Conservation (phyloP, 78 protist genomes). For the Dictyostelium brefeldianum region DNA sequence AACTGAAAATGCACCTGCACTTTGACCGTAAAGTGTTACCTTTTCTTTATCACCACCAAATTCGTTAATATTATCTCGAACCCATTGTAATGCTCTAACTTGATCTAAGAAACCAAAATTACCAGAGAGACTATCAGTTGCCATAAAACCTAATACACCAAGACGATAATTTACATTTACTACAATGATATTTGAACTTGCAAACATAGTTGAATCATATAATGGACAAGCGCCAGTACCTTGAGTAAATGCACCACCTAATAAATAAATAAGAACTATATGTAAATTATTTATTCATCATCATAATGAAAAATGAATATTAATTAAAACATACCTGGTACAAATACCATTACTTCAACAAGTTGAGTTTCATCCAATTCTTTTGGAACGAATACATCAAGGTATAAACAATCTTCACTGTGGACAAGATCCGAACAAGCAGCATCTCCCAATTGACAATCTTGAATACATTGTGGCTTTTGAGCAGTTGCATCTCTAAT, state of each 20-base stretch:
- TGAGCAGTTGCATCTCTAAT: background rate
- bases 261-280: too few species aligned
- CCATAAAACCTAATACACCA: slow-evolving; percentile 43
- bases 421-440: slow-evolving; percentile 26
- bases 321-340: too few species aligned
- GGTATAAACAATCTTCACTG: slow-evolving; percentile 83
- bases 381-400: slow-evolving; percentile 66
- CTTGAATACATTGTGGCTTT: slow-evolving; percentile 8
- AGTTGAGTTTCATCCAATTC: too few species aligned
- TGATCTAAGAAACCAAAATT: too few species aligned
- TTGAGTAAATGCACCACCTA: background rate
- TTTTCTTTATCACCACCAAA: slow-evolving; percentile 88
- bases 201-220: slow-evolving; percentile 15
- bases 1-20: slow-evolving; percentile 59
- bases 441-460: slow-evolving; percentile 18
- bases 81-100: slow-evolving; percentile 84
- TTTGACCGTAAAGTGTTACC: slow-evolving; percentile 58
- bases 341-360: too few species aligned
- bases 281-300: too few species aligned
- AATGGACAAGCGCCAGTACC: slow-evolving; percentile 37
- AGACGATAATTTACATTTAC: slow-evolving; percentile 71
- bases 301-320: too few species aligned
- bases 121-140: slow-evolving; percentile 12
- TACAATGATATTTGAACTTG: slow-evolving; percentile 33
- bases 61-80: slow-evolving; percentile 67